Percentiles rank a stretch among this genome's conserved stretches.
These are phyloP conservation scores for Cytospora chrysosperma DNA, from an alignment of 2,329 filamentous ascomycete genomes.

Conservation along the genomic window DNA sequence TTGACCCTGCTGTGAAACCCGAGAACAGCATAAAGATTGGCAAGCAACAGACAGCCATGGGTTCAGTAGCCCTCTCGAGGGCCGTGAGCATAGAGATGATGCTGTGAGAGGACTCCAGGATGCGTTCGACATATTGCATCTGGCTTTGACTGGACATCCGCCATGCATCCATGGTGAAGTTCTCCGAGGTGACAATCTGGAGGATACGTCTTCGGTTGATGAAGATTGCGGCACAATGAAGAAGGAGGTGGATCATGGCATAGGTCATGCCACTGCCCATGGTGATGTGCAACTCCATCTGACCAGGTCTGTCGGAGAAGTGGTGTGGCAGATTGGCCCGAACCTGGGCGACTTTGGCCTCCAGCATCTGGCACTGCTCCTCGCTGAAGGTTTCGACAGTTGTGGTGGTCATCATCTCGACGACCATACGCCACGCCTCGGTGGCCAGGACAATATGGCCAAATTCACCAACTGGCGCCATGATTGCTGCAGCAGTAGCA, in stretches of 20 bases:
- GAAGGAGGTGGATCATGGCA: conserved; percentile 61
- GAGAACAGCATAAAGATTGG: conserved; percentile 65
- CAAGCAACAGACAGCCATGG: conserved; percentile 59
- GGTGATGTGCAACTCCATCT: conserved; percentile 62
- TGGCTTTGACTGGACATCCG: conserved; percentile 49
- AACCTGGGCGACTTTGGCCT: conserved; percentile 55
- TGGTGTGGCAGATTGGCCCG: conserved; percentile 56
- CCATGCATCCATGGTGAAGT: conserved; percentile 55
- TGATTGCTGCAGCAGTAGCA: conserved; percentile 38
- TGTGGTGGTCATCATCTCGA: conserved; percentile 59
- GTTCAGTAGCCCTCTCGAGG: conserved; percentile 56
- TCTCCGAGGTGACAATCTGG: conserved; percentile 54
- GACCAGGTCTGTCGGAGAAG: conserved; percentile 59
- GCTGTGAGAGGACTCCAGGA: conserved; percentile 59
- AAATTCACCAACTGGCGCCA: conserved; percentile 59
- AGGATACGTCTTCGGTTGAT: conserved; percentile 59
- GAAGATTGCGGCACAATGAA: conserved; percentile 61
- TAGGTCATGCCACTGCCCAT: conserved; percentile 64
- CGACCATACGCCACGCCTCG: conserved; percentile 61
- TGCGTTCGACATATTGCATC: conserved; percentile 52
- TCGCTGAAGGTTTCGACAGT: conserved; percentile 53
- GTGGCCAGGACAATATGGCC: conserved; percentile 61
- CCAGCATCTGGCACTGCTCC: conserved; percentile 49
- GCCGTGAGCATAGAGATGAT: conserved; percentile 56
- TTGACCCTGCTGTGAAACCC: conserved; percentile 60